These are phyloP conservation scores for Actinomucor elegans DNA, from an alignment of 371 early-diverging fungal species.

Conservation along the genomic window DNA sequence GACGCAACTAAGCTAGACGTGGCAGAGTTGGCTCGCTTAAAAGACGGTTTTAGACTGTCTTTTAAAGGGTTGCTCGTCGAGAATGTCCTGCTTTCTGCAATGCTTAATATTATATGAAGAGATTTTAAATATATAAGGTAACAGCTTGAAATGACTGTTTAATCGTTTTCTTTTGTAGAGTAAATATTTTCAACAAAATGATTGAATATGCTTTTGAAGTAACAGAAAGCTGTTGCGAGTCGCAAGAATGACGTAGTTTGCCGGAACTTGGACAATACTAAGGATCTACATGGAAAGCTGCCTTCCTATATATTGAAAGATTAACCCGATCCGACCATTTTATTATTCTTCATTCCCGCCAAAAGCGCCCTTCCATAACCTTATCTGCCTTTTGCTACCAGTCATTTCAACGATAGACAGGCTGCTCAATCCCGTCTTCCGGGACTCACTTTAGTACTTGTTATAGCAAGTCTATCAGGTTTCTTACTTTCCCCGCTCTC, in stretches of 20 bases:
- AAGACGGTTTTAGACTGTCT: not conserved
- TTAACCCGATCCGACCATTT: too few relatives aligned
- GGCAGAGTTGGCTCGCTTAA: constrained; percentile 7
- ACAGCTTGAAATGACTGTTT: not conserved
- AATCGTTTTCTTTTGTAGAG: too few relatives aligned
- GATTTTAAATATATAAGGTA: constrained; percentile 3
- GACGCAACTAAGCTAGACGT: constrained; percentile 9
- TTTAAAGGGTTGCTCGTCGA: constrained; percentile 11
- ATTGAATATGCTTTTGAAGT: not conserved
- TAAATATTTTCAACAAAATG: constrained; percentile 1
- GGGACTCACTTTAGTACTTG: not conserved
- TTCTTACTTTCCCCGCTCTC: too few relatives aligned
- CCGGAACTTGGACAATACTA: not conserved
- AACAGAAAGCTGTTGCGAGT: not conserved
- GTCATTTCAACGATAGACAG: not conserved
- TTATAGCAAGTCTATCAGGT: too few relatives aligned
- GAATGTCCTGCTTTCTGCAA: constrained; percentile 9
- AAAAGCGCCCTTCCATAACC: too few relatives aligned
- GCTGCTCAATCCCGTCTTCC: too few relatives aligned
- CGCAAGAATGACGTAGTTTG: constrained; percentile 2
- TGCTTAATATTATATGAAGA: constrained; percentile 1
- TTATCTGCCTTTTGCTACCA: not conserved
- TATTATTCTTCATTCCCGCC: too few relatives aligned
- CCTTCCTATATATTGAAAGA: constrained; percentile 1
- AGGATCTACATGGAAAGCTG: not conserved